Evolutionary conservation across 2,329 filamentous ascomycete genomes (phyloP).

Genomic region (Penicillium occitanis): DNA sequence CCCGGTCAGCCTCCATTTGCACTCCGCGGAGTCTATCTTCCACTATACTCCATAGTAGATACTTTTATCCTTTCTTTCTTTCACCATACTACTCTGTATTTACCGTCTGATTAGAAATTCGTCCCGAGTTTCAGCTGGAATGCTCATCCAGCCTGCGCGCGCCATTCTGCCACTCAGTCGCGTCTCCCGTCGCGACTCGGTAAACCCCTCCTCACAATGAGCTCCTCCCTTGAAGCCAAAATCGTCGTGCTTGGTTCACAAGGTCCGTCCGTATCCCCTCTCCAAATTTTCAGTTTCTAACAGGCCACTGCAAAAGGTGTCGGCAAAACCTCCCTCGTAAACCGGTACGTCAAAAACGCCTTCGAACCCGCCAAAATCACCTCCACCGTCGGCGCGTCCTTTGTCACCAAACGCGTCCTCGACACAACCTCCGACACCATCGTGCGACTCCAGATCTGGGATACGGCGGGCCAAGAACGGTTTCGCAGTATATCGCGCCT

Average conservation of each 20-base stretch:
- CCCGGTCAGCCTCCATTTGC: slow-evolving; percentile 12
- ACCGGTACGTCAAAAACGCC: slow-evolving; percentile 50
- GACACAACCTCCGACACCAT: slow-evolving; percentile 83
- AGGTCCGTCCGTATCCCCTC: slow-evolving; percentile 34
- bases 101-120: no score
- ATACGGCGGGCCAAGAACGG: slow-evolving; percentile 92
- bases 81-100: no score
- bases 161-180: slow-evolving; percentile 27
- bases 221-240: slow-evolving; percentile 53
- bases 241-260: slow-evolving; percentile 54
- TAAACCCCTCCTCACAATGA: slow-evolving; percentile 37
- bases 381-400: slow-evolving; percentile 77
- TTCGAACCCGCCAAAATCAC: slow-evolving; percentile 45
- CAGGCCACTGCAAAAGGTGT: slow-evolving; percentile 39
- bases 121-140: slow-evolving; percentile 2
- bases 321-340: slow-evolving; percentile 54
- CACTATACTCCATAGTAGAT: background rate
- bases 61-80: no score
- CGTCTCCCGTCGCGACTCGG: slow-evolving; percentile 27
- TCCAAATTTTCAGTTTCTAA: slow-evolving; percentile 3
- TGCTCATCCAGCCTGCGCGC: slow-evolving; percentile 32
- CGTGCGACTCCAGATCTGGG: slow-evolving; percentile 94
- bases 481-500: slow-evolving; percentile 92
- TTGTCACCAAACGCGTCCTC: slow-evolving; percentile 74
- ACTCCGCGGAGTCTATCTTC: background rate